These are phyloP conservation scores for Trichoderma virens DNA, from an alignment of 495 filamentous ascomycete genomes.

Conservation along the genomic window DNA sequence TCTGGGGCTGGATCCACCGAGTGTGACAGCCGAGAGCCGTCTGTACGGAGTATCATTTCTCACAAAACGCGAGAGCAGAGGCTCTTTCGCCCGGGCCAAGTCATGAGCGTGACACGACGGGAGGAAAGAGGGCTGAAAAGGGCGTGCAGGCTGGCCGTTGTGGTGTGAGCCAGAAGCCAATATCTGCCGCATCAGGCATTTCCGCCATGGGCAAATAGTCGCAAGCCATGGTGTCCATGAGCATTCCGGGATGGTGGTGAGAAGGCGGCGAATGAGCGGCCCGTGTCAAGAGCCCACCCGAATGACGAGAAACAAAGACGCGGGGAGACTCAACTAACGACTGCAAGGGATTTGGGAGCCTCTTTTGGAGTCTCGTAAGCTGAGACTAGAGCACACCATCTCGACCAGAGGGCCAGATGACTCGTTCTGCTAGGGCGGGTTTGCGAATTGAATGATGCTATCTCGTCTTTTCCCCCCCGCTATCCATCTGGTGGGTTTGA, in stretches of 20 bases:
- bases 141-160: background rate
- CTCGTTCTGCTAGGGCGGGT: background rate
- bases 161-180: background rate
- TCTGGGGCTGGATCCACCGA: background rate
- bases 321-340: background rate
- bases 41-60: background rate
- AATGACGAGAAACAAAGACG: background rate
- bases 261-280: slow-evolving; percentile 4
- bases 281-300: background rate
- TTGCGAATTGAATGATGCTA: no score
- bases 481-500: background rate
- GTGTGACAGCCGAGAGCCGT: background rate
- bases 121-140: background rate
- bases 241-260: background rate
- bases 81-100: background rate
- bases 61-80: background rate
- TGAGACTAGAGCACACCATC: slow-evolving; percentile 1
- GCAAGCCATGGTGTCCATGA: no score
- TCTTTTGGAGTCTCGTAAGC: slow-evolving; percentile 1
- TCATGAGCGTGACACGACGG: background rate
- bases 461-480: background rate
- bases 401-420: background rate
- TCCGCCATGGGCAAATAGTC: no score
- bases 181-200: background rate
- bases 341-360: background rate